Evolutionary conservation across 2,329 filamentous ascomycete genomes (phyloP).

Genomic region (Colletotrichum sp.): DNA sequence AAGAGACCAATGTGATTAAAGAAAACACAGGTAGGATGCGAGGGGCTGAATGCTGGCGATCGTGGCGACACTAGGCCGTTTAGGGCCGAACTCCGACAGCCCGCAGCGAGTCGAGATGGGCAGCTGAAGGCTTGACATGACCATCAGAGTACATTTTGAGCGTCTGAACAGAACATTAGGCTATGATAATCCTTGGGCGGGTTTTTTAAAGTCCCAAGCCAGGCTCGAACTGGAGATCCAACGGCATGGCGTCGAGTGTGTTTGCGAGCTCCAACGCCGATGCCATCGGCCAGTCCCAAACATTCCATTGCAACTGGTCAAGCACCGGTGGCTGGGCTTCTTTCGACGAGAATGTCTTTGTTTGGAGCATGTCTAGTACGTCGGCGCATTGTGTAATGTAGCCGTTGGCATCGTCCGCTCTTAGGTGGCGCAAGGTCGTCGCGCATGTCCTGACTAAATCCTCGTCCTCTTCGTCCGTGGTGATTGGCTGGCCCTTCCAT

Average conservation of each 20-base stretch:
- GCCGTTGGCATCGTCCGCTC: constrained; percentile 14
- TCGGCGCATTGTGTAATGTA: constrained; percentile 24
- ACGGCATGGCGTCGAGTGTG: constrained; percentile 25
- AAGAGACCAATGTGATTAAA: neutral
- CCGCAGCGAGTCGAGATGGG: neutral
- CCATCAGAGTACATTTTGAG: neutral
- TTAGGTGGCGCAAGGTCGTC: constrained; percentile 10
- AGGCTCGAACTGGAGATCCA: constrained; percentile 21
- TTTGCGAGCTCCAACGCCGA: constrained; percentile 29
- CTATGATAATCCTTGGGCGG: neutral
- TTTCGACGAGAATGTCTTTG: constrained; percentile 23
- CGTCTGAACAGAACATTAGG: neutral
- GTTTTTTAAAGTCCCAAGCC: neutral
- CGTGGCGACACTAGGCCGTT: neutral
- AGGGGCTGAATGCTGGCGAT: neutral
- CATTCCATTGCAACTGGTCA: constrained; percentile 28
- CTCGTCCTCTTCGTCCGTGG: constrained; percentile 17
- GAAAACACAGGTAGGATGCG: neutral
- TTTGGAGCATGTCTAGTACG: constrained; percentile 23
- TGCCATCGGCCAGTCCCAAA: constrained; percentile 32
- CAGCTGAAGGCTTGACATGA: neutral
- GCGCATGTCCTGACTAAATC: constrained; percentile 20
- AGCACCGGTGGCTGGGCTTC: neutral
- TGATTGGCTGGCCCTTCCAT: constrained; percentile 24
- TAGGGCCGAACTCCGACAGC: neutral